Conservation (phyloP, 805 yeast genomes). For the Candida maesae region DNA sequence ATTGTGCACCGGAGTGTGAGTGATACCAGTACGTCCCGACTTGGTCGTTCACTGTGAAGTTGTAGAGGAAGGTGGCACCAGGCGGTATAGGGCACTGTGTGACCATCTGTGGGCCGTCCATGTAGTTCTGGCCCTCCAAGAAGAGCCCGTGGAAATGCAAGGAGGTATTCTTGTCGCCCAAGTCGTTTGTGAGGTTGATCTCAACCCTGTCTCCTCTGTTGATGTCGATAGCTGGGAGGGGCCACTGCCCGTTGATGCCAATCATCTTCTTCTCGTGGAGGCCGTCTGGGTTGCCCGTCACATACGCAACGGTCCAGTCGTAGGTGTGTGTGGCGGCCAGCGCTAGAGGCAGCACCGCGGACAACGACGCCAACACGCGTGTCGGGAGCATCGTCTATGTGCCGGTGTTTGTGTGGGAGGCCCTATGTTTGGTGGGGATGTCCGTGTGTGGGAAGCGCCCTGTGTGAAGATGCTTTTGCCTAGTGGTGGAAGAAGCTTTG, state of each 20-base stretch:
- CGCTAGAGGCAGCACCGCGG: constrained; percentile 4
- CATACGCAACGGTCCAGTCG: constrained; percentile 57
- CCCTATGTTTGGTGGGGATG: too few species aligned
- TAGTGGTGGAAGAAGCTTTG: too few species aligned
- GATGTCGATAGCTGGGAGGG: constrained; percentile 64
- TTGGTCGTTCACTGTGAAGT: constrained; percentile 65
- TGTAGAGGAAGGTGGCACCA: constrained; percentile 62
- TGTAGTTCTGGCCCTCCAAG: constrained; percentile 54
- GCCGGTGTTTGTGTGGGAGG: too few species aligned
- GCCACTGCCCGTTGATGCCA: constrained; percentile 71
- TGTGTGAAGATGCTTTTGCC: too few species aligned
- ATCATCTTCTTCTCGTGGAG: constrained; percentile 49
- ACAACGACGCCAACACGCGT: not conserved
- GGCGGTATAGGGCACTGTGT: constrained; percentile 79
- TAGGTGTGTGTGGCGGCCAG: constrained; percentile 46
- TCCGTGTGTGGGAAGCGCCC: too few species aligned
- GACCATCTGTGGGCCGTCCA: constrained; percentile 81
- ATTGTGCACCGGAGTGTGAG: constrained; percentile 73
- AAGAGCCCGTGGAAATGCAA: constrained; percentile 79
- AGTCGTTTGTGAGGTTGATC: constrained; percentile 59
- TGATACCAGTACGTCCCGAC: constrained; percentile 85
- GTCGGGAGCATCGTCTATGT: not conserved
- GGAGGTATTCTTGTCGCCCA: constrained; percentile 49
- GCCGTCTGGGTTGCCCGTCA: constrained; percentile 67
- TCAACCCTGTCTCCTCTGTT: constrained; percentile 60